Evolutionary conservation across 768 basidiomycete genomes (phyloP).

Genomic region (Sarcomyxa edulis): DNA sequence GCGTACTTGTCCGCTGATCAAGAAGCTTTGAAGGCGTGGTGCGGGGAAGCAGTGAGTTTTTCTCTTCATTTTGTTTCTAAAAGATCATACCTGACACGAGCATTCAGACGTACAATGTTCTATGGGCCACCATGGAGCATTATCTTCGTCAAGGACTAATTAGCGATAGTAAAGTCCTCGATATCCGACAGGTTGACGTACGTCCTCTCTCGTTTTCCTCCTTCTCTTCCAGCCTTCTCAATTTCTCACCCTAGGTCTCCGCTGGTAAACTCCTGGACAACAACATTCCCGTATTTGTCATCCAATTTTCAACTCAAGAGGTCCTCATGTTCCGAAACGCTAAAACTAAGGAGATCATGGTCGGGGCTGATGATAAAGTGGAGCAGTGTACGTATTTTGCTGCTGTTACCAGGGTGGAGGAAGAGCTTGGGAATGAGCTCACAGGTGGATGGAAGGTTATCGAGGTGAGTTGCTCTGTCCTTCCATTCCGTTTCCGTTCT

Average conservation of each 20-base stretch:
- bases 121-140: constrained; percentile 97
- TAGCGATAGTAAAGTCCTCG: constrained; percentile 90
- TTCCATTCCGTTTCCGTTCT: constrained; percentile 3
- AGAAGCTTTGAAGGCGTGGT: constrained; percentile 85
- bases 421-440: constrained; percentile 85
- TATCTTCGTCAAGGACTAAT: constrained; percentile 87
- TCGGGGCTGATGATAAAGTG: constrained; percentile 87
- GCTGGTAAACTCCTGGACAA: constrained; percentile 89
- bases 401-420: constrained; percentile 82
- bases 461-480: constrained; percentile 47
- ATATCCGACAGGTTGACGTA: constrained; percentile 97
- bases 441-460: constrained; percentile 98
- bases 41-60: constrained; percentile 85
- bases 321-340: constrained; percentile 87
- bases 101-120: constrained; percentile 87
- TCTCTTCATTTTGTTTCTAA: background rate
- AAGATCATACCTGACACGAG: background rate
- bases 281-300: constrained; percentile 83
- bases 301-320: constrained; percentile 93
- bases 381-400: constrained; percentile 94
- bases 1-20: constrained; percentile 90
- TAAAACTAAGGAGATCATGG: constrained; percentile 78
- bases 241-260: constrained; percentile 48
- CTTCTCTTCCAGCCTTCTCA: background rate
- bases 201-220: constrained; percentile 19